These are phyloP conservation scores for Vaccinium vitisidaea DNA, from an alignment of 148 eudicot genomes.

Conservation along the genomic window DNA sequence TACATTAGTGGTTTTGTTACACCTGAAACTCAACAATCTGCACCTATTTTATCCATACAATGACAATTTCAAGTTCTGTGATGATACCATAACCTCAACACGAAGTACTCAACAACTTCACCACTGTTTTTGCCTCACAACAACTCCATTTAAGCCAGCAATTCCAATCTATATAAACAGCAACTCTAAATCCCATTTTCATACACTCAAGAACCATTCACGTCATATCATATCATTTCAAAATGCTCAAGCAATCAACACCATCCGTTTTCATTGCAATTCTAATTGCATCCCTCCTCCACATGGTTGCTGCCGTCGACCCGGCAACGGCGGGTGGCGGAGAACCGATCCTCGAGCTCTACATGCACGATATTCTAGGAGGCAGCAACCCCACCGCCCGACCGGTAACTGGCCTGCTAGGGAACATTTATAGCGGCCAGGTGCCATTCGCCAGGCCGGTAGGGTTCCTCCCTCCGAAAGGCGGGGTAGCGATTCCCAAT, in stretches of 20 bases:
- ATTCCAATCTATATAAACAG: slow-evolving; percentile 28
- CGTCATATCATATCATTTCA: slow-evolving; percentile 3
- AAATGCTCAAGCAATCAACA: slow-evolving; percentile 46
- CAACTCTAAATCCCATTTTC: neutral
- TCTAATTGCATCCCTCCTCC: slow-evolving; percentile 33
- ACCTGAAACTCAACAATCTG: slow-evolving; percentile 18
- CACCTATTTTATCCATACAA: neutral
- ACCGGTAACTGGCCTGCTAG: slow-evolving; percentile 85
- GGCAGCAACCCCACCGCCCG: slow-evolving; percentile 90
- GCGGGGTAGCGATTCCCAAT: slow-evolving; percentile 85
- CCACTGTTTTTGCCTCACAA: slow-evolving; percentile 19
- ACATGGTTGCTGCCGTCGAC: slow-evolving; percentile 22
- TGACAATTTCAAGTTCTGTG: neutral
- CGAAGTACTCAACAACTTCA: slow-evolving; percentile 36
- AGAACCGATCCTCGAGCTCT: slow-evolving; percentile 55
- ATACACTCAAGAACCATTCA: slow-evolving; percentile 19
- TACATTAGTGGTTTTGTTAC: slow-evolving; percentile 23
- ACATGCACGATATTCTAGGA: slow-evolving; percentile 93
- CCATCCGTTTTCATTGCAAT: slow-evolving; percentile 27
- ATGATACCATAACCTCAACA: slow-evolving; percentile 8
- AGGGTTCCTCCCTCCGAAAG: slow-evolving; percentile 65
- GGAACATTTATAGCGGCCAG: slow-evolving; percentile 94
- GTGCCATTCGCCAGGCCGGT: slow-evolving; percentile 93
- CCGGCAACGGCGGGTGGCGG: slow-evolving; percentile 35
- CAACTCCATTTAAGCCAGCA: slow-evolving; percentile 42